A percentile compares a stretch with the other conserved stretches of the same genome.
These are phyloP conservation scores for Colletotrichum trifolii DNA, from an alignment of 2,329 filamentous ascomycete species.

Conservation along the genomic window DNA sequence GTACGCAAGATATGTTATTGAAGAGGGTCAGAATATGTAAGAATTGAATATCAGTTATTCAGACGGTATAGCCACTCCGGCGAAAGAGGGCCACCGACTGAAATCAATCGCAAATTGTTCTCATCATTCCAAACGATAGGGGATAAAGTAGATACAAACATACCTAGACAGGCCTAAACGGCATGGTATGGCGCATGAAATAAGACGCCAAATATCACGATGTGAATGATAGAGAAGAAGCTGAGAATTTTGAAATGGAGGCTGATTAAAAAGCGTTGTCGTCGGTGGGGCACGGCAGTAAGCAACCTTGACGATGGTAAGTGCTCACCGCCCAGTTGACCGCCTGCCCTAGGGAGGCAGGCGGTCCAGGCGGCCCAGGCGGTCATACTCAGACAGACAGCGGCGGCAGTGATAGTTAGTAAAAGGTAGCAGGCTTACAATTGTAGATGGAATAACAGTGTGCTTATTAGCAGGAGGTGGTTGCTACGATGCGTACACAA, in stretches of 20 bases:
- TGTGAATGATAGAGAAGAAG: background rate
- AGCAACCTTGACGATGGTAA: background rate
- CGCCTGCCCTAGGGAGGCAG: background rate
- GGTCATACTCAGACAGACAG: no score
- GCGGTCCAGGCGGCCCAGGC: no score
- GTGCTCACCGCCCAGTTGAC: conserved; percentile 9
- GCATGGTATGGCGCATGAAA: background rate
- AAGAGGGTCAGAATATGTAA: conserved; percentile 95
- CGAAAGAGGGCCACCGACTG: conserved; percentile 83
- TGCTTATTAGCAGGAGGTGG: no score
- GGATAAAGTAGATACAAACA: conserved; percentile 34
- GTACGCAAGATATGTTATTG: conserved; percentile 9
- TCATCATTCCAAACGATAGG: conserved; percentile 74
- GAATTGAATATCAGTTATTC: conserved; percentile 88
- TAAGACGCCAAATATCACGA: no score
- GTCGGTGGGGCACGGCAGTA: conserved; percentile 27
- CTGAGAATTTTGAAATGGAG: background rate
- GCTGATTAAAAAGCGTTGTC: conserved; percentile 24
- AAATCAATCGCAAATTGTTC: conserved; percentile 99
- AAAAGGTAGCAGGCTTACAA: no score
- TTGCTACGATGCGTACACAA: no score
- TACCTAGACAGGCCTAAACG: conserved; percentile 37
- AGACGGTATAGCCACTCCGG: conserved; percentile 86
- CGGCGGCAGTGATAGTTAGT: no score
- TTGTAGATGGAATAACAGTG: no score